Percentiles rank a stretch among this genome's conserved stretches.
These are phyloP conservation scores for Entomortierella parvispora DNA, from an alignment of 192 early-diverging fungal genomes.

Conservation along the genomic window DNA sequence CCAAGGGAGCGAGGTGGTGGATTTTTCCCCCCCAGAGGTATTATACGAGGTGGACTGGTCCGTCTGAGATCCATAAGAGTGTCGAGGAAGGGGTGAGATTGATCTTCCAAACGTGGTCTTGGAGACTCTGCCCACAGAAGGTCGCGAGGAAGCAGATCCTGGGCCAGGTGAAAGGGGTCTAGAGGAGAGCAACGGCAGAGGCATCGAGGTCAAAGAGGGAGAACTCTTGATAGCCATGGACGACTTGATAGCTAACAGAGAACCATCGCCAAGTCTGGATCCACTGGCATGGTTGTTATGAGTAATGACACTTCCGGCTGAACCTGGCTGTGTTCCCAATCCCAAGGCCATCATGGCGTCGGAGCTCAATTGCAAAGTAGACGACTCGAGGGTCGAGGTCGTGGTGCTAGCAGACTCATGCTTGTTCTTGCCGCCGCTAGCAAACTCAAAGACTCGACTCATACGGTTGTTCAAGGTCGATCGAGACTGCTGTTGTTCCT, in stretches of 20 bases:
- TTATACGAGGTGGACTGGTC: no score
- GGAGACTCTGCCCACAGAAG: background rate
- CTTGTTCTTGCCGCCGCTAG: slow-evolving; percentile 12
- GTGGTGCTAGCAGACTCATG: background rate
- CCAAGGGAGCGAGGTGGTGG: slow-evolving; percentile 29
- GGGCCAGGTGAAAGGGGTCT: background rate
- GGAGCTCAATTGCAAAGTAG: slow-evolving; percentile 19
- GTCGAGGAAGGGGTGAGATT: slow-evolving; percentile 9
- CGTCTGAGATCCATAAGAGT: background rate
- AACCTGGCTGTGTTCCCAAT: slow-evolving; percentile 28
- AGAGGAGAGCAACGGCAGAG: slow-evolving; percentile 9
- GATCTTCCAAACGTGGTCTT: slow-evolving; percentile 4
- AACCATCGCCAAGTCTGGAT: slow-evolving; percentile 27
- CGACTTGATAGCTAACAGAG: slow-evolving; percentile 14
- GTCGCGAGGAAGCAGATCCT: background rate
- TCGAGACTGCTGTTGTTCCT: slow-evolving; percentile 5
- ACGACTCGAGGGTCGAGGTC: slow-evolving; percentile 34
- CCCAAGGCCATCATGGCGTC: slow-evolving; percentile 42
- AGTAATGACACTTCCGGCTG: slow-evolving; percentile 17
- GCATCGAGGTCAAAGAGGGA: slow-evolving; percentile 27
- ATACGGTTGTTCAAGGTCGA: slow-evolving; percentile 28
- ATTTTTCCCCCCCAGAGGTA: slow-evolving; percentile 2
- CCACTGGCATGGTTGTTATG: background rate
- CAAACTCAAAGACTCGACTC: slow-evolving; percentile 45
- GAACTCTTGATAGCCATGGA: slow-evolving; percentile 52